Base-by-base conservation (phyloP, 179 eudicot species). In the Drosera spatulata region DNA sequence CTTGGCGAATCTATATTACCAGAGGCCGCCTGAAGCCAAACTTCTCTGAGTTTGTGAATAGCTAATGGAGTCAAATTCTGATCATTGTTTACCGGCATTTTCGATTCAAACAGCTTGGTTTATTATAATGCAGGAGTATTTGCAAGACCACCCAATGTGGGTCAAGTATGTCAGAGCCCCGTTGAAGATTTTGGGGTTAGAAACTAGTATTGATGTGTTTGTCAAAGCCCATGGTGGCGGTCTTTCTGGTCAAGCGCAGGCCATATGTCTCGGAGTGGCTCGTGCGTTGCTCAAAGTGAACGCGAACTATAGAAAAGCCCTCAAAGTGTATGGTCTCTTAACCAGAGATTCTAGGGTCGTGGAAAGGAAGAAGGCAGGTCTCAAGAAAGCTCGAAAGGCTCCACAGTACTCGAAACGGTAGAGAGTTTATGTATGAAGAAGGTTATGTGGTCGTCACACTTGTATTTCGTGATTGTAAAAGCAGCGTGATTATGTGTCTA, bases 151-250 rank as follows among this genome's bases (percentile, higher is more conserved):
- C 65, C 98, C 98, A 15, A 39, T 88, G 68, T 91, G 96, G 98
- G 75, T 91, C 41, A 91, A 88, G 53, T 85, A 88, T 64, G 80
- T 91, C 7, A 91, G 82, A 70, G 76, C 78, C 58, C 96, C 96
- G 4, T 66, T 91, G 60, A 73, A 71, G 42, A 68, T 83, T 2
- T 53, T 91, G 58, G 98, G 99, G 51, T 93, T 89, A 22, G 99
- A 89, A 71, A 73, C 62, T n/a, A 88, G 74, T 61, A 86, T 84
- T 59, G 99, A 93, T 63, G 90, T 93, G 9, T 93, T 88, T 60
- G 90, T 93, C 53, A 93, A 86, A 80, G 99, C 95, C 50, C 84
- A 93, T 11, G 99, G 99, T 33, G 96, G 99, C 41, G 95, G 96
- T 58, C 90, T 93, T 4, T 81, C 95, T 47, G 99, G 96, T 60